Evolutionary conservation across 352 stramenopile species (phyloP), one percentile per base, ranked within the genome.

Genomic region (Pythium inflatum): DNA sequence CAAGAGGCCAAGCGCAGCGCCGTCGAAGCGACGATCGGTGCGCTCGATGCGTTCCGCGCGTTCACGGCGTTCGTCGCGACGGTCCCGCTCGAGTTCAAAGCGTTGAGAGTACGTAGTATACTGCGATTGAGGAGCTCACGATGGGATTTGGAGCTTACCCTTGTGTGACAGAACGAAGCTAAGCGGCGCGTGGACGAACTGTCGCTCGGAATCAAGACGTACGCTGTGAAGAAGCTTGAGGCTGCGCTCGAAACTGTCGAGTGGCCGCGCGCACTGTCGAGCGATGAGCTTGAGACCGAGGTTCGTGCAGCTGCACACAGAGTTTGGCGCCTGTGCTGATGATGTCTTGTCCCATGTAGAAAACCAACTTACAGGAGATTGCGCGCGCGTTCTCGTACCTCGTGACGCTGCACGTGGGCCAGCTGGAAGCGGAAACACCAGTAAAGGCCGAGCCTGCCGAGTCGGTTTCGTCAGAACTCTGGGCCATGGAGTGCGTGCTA

Each of bases 401-500:
- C 40, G 14, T 92, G 61, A 78, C 55, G 40, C 73, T 92, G 50
- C 85, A 92, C 41, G 66, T 90, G 13, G 84, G 73, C 64, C 82
- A 89, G 28, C 53, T 71, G 45, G 60, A 77, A 51, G 33, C 66
- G 5, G 60, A 61, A 43, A 41, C 6, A 20, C 38, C 55, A 25
- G 9, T 45, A 2, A 51, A 61, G 13, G 25, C 24, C n/a, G 22
- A 28, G 12, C 20, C 43, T 27, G 14, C 46, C 9, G 25, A 14
- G 28, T 50, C 18, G 24, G 30, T 33, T 54, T 66, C 54, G 13
- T 20, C n/a, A 9, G 5, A 88, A 46, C 62, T 91, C 16, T 94
- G 84, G 86, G 82, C 84, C 6, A 82, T 94, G 36, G 76, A 90
- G 25, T 88, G 76, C 50, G 62, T 94, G 7, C 24, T 92, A 12